Evolutionary conservation across 1,284 basidiomycete species (phyloP), one percentile per base, ranked within the genome.

Genomic region (Ustilago shanxiensis): DNA sequence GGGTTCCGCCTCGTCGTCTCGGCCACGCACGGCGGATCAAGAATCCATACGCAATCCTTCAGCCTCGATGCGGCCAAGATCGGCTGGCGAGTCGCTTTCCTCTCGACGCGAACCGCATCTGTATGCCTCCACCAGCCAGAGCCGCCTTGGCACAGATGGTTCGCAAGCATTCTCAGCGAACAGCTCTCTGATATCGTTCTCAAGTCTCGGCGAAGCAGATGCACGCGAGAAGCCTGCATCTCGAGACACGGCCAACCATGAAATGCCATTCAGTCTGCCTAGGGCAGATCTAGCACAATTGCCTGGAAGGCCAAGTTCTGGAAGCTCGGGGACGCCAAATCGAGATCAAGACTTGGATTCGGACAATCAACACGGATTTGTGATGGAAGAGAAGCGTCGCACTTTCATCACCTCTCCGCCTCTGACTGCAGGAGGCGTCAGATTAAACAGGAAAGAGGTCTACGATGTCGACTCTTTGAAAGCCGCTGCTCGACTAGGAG

Each of bases 391-490:
- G 49, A 66, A 59, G 44, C 66, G 72, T 45, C 60, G 66, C 47
- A 59, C 52, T 2, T 61, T 63, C 31, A 52, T 77, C 20, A 56
- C 70, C 4, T 77, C 75, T 31, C 75, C 75, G 11, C 75, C 75
- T 5, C 33, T 77, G 52, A 56, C 70, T 29, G 75, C 75, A 0
- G 63, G 59, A 0, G 63, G 59, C 10, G 39, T 60, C 16, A 49
- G 28, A 44, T 31, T 66, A 47, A 60, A 62, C 44, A 70, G 50
- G 31, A 77, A 56, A 24, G 53, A 77, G 44, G 70, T 77, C 6
- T 77, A 77, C 45, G 70, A 73, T n/a, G 44, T 77, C 41, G 75
- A 77, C 49, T 60, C 41, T n/a, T 70, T 77, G 35, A 72, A 70
- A 33, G 75, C 75, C 11, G 75, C 75, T 7, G 75, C 75, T 18